These are phyloP conservation scores for Annona cherimola DNA, from an alignment of 164 flowering plant genomes.

Conservation along the genomic window DNA sequence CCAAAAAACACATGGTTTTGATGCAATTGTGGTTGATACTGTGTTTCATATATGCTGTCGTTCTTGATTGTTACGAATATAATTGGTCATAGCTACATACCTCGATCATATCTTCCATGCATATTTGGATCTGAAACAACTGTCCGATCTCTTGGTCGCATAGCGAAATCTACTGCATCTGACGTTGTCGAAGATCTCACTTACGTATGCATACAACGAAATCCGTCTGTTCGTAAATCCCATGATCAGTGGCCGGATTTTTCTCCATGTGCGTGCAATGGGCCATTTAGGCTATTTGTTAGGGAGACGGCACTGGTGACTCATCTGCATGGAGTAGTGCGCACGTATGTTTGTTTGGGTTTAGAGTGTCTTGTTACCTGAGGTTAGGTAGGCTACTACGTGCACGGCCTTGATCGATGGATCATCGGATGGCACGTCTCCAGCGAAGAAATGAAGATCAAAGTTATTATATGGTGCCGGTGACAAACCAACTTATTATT, in stretches of 20 bases:
- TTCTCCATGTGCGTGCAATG: too few relatives aligned
- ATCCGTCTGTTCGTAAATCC: too few relatives aligned
- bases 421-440: not conserved
- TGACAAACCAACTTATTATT: too few relatives aligned
- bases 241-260: too few relatives aligned
- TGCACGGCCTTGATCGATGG: not conserved
- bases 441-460: not conserved
- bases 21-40: not conserved
- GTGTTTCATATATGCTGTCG: not conserved
- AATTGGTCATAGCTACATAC: not conserved
- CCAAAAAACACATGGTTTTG: conserved; percentile 1
- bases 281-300: too few relatives aligned
- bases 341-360: not conserved
- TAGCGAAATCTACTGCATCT: not conserved
- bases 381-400: not conserved
- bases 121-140: not conserved
- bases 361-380: not conserved
- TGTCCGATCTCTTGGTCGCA: not conserved
- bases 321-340: too few relatives aligned
- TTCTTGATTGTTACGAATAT: not conserved
- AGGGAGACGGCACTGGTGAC: too few relatives aligned
- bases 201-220: not conserved
- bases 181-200: not conserved
- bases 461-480: not conserved
- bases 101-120: not conserved